Evolutionary conservation across 208 protist genomes (phyloP).

Genomic region (Trypanosomatidae sp.): DNA sequence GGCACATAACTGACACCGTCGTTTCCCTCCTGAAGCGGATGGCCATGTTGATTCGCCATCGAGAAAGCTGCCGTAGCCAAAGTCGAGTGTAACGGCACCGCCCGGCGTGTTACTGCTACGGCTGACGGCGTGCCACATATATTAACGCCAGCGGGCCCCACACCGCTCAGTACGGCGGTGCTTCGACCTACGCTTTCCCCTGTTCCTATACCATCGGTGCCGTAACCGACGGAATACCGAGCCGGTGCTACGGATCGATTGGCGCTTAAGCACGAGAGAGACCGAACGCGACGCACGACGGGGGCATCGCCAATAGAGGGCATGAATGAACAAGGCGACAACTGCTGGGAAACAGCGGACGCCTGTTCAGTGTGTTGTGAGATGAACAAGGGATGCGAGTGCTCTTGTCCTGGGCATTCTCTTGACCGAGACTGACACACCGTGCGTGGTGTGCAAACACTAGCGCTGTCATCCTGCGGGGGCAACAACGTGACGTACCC

Average conservation of each 20-base stretch:
- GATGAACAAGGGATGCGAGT: background rate
- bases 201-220: background rate
- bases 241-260: conserved; percentile 36
- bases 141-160: background rate
- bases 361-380: background rate
- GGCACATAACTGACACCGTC: background rate
- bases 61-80: background rate
- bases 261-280: conserved; percentile 15
- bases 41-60: background rate
- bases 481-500: background rate
- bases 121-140: background rate
- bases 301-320: background rate
- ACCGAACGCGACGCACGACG: conserved; percentile 7
- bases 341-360: background rate
- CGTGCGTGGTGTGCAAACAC: conserved; percentile 6
- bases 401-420: background rate
- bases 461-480: background rate
- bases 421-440: background rate
- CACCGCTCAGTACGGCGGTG: conserved; percentile 7
- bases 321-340: conserved; percentile 12
- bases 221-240: conserved; percentile 20
- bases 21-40: background rate
- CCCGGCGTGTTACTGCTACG: background rate
- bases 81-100: background rate
- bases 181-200: conserved; percentile 3